A percentile compares a stretch with the other conserved stretches of the same genome.
Evolutionary conservation across 768 basidiomycete species (phyloP).

Genomic region (Dioszegia hungarica): DNA sequence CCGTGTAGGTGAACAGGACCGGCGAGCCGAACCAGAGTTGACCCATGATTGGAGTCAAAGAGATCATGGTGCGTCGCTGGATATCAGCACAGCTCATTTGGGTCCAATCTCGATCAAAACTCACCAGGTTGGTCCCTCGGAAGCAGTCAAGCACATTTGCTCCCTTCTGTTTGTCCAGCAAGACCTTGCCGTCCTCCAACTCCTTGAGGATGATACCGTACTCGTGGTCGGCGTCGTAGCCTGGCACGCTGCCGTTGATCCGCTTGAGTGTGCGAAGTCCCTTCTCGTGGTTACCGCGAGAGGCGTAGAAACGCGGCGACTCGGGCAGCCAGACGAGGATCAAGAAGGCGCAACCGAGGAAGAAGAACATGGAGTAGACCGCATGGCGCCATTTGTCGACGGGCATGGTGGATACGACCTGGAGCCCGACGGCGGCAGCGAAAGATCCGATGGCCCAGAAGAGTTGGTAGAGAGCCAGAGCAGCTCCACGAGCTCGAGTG

Average conservation of each 20-base stretch:
- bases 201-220: constrained; percentile 9
- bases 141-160: constrained; percentile 12
- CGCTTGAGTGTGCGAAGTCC: not conserved
- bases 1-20: constrained; percentile 6
- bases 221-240: constrained; percentile 19
- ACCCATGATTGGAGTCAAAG: not conserved
- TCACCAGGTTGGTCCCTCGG: constrained; percentile 11
- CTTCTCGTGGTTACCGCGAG: constrained; percentile 4
- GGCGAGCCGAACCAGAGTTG: not conserved
- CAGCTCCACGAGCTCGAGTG: constrained; percentile 13
- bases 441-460: constrained; percentile 17
- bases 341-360: constrained; percentile 17
- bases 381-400: constrained; percentile 15
- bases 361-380: constrained; percentile 30
- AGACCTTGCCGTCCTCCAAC: constrained; percentile 5
- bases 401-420: constrained; percentile 9
- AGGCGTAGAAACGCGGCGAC: constrained; percentile 16
- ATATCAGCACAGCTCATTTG: not conserved
- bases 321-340: constrained; percentile 29
- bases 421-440: constrained; percentile 15
- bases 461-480: not conserved
- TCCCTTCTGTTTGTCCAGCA: not conserved
- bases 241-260: constrained; percentile 6
- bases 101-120: no score
- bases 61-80: not conserved